Evolutionary conservation across 495 filamentous ascomycete genomes (phyloP).

Genomic region (Penicillium lividum): DNA sequence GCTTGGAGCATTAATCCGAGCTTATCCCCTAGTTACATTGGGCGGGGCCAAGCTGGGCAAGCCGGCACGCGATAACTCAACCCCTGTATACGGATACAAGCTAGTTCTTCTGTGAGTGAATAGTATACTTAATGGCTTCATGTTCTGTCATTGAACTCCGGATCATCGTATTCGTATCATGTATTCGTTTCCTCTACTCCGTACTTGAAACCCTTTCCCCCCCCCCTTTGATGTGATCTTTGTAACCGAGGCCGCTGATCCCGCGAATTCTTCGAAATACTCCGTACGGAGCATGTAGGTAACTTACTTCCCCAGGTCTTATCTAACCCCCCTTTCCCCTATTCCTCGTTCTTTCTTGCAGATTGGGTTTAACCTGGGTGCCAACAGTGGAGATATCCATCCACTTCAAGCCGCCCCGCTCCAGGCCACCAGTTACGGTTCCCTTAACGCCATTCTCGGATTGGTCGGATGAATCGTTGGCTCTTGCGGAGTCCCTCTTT

Average conservation of each 20-base stretch:
- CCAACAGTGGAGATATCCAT: constrained; percentile 15
- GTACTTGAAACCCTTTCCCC: not conserved
- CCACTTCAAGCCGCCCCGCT: constrained; percentile 23
- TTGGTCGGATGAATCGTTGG: constrained; percentile 2
- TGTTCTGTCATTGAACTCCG: not conserved
- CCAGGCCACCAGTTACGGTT: constrained; percentile 1
- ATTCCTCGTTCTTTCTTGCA: not conserved
- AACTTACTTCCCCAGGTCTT: not conserved
- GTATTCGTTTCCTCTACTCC: not conserved
- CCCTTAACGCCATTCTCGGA: not conserved
- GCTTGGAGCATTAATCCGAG: not conserved
- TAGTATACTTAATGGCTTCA: not conserved
- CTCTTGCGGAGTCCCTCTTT: not conserved
- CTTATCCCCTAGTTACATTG: not conserved
- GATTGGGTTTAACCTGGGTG: not conserved
- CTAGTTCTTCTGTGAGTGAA: not conserved
- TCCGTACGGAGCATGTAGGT: too few relatives aligned
- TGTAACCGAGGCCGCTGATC: not conserved
- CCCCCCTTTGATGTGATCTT: not conserved
- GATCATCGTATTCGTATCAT: not conserved
- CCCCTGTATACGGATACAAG: not conserved
- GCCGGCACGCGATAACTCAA: constrained; percentile 1
- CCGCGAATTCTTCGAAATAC: not conserved
- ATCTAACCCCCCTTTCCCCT: not conserved
- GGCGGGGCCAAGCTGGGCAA: not conserved